Percentiles rank a stretch among this genome's conserved stretches.
Conservation (phyloP, 305 asterid genomes). For the Rubia occidens region DNA sequence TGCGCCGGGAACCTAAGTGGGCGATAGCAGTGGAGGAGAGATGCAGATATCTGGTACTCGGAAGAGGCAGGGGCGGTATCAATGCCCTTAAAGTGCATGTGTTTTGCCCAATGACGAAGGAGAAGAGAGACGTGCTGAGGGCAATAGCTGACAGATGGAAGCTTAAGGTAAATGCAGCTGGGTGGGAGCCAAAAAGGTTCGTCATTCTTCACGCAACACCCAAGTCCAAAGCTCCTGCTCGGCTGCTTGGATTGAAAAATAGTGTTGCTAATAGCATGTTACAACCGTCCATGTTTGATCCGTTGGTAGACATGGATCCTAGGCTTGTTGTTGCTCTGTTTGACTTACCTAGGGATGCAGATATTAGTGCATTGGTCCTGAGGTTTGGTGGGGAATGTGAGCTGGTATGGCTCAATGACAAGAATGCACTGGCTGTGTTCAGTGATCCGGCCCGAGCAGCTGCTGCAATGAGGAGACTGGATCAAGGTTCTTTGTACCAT, state of each 20-base stretch:
- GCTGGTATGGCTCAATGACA: conserved; percentile 86
- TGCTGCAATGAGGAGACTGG: conserved; percentile 92
- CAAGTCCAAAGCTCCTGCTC: conserved; percentile 75
- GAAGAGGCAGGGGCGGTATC: conserved; percentile 58
- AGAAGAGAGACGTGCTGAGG: conserved; percentile 76
- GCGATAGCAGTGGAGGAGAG: conserved; percentile 80
- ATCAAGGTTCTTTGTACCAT: conserved; percentile 80
- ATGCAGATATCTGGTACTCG: conserved; percentile 72
- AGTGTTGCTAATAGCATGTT: conserved; percentile 37
- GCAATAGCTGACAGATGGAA: conserved; percentile 93
- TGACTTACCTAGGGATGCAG: conserved; percentile 87
- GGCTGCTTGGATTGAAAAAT: conserved; percentile 61
- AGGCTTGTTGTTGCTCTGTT: conserved; percentile 80
- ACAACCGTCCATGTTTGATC: conserved; percentile 63
- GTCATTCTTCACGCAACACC: conserved; percentile 65
- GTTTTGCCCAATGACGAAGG: conserved; percentile 75
- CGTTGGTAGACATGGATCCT: conserved; percentile 89
- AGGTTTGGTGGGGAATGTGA: conserved; percentile 98
- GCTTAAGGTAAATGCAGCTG: conserved; percentile 70
- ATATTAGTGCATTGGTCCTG: conserved; percentile 81
- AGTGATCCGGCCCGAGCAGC: conserved; percentile 91
- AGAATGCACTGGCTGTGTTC: conserved; percentile 86
- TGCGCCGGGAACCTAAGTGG: conserved; percentile 91
- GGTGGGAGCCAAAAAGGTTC: conserved; percentile 96
- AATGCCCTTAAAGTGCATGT: conserved; percentile 80